Base-by-base conservation (phyloP, 257 asterid species). In the Orobanche coerulescens region DNA sequence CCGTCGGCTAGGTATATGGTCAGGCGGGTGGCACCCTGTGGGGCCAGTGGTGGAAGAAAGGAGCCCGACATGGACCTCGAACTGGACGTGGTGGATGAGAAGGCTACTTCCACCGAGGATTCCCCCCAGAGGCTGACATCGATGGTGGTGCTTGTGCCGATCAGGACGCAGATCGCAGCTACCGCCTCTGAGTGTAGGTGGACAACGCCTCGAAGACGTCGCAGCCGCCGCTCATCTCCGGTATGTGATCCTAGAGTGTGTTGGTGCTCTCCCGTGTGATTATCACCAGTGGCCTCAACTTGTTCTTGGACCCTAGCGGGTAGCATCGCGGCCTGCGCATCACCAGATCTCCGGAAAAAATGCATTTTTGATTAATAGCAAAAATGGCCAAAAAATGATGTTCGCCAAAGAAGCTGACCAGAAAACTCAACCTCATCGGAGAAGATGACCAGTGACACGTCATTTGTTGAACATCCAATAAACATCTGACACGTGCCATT, bases 1-100 rank as follows among this genome's bases (percentile, higher is more conserved):
- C 87, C 96, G 3, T 94, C 95, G n/a, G 89, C 85, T 15, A 88
- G 46, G 47, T 82, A 86, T 15, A 88, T 80, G 0, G 91, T 86
- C 71, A 88, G 61, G 22, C 95, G 83, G 22, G 96, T 88, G 5
- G 96, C 95, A 0, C 91, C 96, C 9, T 95, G 94, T 0, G 96
- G 96, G 0, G 96, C 96, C 0, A 95, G 95, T 1, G 95, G 94
- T 0, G 95, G 96, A 4, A 88, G 71, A 50, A 88, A 88, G 2
- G 96, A 86, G 0, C 96, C 96, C 0, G 95, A 75, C n/a, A 88
- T 30, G 0, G 13, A 88, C 82, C 82, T 88, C 95, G 55, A 83
- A 85, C 18, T 86, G 68, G 13, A 95, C 96, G 26, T 85, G 96
- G 42, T 85, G 71, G 1, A 82, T 80, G 34, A 64, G 84, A n/a